A percentile compares a stretch with the other conserved stretches of the same genome.
Conservation (phyloP, 176 grass and related monocot genomes). For the Tuctoria greenei region DNA sequence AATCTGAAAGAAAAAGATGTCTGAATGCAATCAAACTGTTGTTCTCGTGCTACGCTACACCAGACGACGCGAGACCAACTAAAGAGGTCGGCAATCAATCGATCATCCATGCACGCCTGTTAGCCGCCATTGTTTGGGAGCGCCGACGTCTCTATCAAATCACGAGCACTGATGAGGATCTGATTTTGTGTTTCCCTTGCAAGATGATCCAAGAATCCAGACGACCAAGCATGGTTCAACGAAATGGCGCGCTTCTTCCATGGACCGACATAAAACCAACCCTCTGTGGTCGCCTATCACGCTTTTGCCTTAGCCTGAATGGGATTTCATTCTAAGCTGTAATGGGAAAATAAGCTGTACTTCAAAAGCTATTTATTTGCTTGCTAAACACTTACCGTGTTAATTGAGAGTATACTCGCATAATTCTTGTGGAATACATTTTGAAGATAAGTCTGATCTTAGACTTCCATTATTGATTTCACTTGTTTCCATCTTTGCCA, state of each 20-base stretch:
- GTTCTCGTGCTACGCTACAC: not conserved
- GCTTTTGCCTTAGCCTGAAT: no score
- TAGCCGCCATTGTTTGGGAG: not conserved
- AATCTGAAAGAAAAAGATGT: not conserved
- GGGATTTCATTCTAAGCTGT: no score
- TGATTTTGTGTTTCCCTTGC: not conserved
- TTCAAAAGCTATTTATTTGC: no score
- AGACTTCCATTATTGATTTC: not conserved
- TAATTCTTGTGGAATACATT: no score
- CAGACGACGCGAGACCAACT: not conserved
- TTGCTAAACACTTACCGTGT: no score
- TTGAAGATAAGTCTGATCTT: not conserved
- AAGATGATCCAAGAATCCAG: constrained; percentile 10
- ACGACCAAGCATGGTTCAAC: no score
- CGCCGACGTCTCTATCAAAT: not conserved
- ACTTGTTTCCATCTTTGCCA: not conserved
- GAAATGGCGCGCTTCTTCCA: no score
- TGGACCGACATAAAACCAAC: no score
- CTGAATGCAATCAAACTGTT: not conserved
- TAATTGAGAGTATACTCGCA: no score
- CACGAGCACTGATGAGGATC: not conserved
- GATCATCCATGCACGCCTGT: no score
- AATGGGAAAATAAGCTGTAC: no score
- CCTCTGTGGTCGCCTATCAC: no score
- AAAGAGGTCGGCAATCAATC: not conserved